A percentile compares a stretch with the other conserved stretches of the same genome.
Evolutionary conservation across 352 stramenopile species (phyloP).

Genomic region (Phytophthora constricta): DNA sequence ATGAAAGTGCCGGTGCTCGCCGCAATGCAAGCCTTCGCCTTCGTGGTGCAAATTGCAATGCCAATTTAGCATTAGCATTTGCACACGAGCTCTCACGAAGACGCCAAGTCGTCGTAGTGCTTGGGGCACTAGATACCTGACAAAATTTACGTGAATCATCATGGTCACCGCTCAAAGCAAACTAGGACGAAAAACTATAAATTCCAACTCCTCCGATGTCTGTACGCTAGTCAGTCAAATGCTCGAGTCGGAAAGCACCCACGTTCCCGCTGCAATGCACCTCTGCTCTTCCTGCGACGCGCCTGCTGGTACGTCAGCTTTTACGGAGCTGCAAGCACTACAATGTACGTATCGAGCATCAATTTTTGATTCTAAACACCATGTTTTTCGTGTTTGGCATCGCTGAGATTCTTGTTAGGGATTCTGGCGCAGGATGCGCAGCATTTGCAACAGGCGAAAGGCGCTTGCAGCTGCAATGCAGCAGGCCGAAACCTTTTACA

Average conservation of each 20-base stretch:
- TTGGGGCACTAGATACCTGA: too few relatives aligned
- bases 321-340: conserved; percentile 32
- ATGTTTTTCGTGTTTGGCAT: conserved; percentile 7
- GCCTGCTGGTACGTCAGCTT: conserved; percentile 36
- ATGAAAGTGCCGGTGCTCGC: too few relatives aligned
- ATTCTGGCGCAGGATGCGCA: conserved; percentile 35
- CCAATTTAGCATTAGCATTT: too few relatives aligned
- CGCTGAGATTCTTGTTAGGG: conserved; percentile 21
- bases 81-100: too few relatives aligned
- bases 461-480: not conserved
- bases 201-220: not conserved
- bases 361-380: conserved; percentile 16
- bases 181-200: not conserved
- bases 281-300: conserved; percentile 31
- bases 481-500: not conserved
- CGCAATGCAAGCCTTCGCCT: too few relatives aligned
- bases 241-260: conserved; percentile 1
- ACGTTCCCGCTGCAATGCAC: conserved; percentile 19
- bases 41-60: too few relatives aligned
- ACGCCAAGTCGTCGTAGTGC: too few relatives aligned
- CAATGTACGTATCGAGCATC: conserved; percentile 10
- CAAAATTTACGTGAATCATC: too few relatives aligned
- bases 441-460: conserved; percentile 26
- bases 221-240: conserved; percentile 10
- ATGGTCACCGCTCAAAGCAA: too few relatives aligned